phyloP scores from a whole-genome alignment of 2,329 filamentous ascomycete genomes.

The Parascedosporium putredinis region DNA sequence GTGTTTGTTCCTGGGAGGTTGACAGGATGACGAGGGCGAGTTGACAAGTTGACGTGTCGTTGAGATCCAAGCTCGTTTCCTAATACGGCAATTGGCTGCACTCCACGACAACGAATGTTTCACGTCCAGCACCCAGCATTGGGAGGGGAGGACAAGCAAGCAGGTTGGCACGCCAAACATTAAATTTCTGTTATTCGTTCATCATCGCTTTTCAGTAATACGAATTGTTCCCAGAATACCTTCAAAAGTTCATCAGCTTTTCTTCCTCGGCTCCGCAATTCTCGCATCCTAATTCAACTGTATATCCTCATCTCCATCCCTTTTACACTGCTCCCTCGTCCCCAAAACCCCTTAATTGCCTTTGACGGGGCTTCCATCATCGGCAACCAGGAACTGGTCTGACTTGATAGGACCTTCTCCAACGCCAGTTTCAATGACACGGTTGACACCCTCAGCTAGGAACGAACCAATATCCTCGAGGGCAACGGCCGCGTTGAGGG shows the following conservation, averaged over 20 bases:
- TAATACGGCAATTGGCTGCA: too few species aligned
- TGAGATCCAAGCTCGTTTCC: too few species aligned
- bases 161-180: too few species aligned
- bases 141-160: too few species aligned
- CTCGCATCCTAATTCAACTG: neutral
- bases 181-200: too few species aligned
- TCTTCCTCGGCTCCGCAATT: neutral
- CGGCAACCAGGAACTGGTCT: conserved; percentile 63
- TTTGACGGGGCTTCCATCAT: conserved; percentile 44
- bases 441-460: conserved; percentile 69
- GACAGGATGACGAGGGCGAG: neutral
- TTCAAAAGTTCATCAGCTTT: neutral
- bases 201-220: too few species aligned
- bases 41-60: neutral
- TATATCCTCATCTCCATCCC: too few species aligned
- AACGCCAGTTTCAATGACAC: conserved; percentile 84
- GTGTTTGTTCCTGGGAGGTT: neutral
- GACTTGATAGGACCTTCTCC: conserved; percentile 81
- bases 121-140: too few species aligned
- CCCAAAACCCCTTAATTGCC: conserved; percentile 8
- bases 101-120: too few species aligned
- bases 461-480: conserved; percentile 53
- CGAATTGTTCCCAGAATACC: too few species aligned
- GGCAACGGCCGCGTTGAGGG: conserved; percentile 42
- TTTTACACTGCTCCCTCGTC: neutral